Evolutionary conservation across 2,329 filamentous ascomycete genomes (phyloP), one percentile per base, ranked within the genome.

Genomic region (Dichotomopilus funicola): DNA sequence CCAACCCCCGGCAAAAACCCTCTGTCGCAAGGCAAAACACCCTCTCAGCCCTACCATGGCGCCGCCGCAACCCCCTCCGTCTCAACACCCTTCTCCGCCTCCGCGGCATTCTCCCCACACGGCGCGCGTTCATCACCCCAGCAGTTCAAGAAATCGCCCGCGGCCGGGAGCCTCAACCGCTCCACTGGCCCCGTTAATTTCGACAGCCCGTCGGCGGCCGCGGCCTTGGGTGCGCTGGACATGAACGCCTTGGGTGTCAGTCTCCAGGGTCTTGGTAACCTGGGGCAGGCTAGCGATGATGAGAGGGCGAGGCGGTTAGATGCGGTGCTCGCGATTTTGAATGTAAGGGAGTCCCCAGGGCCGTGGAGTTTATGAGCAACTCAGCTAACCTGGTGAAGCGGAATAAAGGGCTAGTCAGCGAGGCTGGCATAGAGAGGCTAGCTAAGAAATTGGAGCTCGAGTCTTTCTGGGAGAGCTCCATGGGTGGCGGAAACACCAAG

Each of bases 361-460:
- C 11, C 47, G 45, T 6, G 38, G 27, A 42, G 7, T 36, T 71
- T 75, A 55, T 73, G 70, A 47, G 68, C 65, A 37, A 62, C 63
- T 51, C 43, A 51, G 65, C 13, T 40, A 9, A 40, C 11, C 13
- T 41, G 40, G 35, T 6, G 46, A 31, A 67, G 66, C 60, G 71
- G 62, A 71, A 70, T 62, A 81, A 81, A 59, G 86, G 86, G 4
- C 73, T 84, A 42, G 83, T 92, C 40, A 89, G 87, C 62, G 86
- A 89, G 64, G 83, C 87, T 35, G 87, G 87, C 2, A 75, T 94
- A n/a, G 83, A 88, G 67, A 78, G 87, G 53, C 72, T 92, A 35
- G 86, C 83, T 7, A 80, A 81, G 63, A 77, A 82, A 53, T 77
- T 86, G 53, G 87, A 86, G n/a, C 73, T 88, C 41, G 84, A 86